Base-by-base conservation (phyloP, 371 early-diverging fungal species). In the Agmasoma carcini region DNA sequence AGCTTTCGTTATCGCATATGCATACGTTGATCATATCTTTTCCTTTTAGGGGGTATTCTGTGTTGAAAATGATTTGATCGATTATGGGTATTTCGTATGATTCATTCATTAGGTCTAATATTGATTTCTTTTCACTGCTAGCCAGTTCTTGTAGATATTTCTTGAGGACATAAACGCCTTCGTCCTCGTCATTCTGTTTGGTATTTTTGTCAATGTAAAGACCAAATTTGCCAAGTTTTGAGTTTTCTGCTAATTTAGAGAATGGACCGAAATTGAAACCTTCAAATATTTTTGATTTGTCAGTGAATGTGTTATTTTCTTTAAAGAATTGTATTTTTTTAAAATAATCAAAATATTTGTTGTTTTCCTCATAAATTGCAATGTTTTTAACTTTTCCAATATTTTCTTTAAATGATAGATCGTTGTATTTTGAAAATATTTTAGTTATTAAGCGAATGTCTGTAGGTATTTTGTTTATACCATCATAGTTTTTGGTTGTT, bases 281-380 rank as follows among this genome's bases (percentile, higher is more conserved):
- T 17, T 62, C 37, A 51, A 68, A 71, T 36, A 52, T 59, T 34
- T 66, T 66, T 3, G 56, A 55, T 26, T 47, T 44, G 34, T 71
- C 71, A 2, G 58, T 34, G 30, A 55, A 58, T 14, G 15, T 55
- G 12, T 55, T 66, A 6, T 33, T 50, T 27, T 52, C 38, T 25
- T 46, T 46, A 17, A 6, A 40, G 43, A 71, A 71, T 31, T 60
- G 20, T 20, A 71, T 25, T 26, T 39, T 52, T 25, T 65, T 61
- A 69, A 69, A 71, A 48, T 65, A 71, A 31, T 71, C 71, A 23
- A 46, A 61, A 15, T 38, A 29, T 11, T 56, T 44, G 27, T 61
- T 36, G 11, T 31, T 38, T 4, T 36, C 37, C 7, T 65, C 56
- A 48, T 68, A 68, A 2, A 52, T 66, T 37, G 65, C 7, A 11